phyloP scores from a whole-genome alignment of 331 rosid genomes.

The Acacia pycnantha region DNA sequence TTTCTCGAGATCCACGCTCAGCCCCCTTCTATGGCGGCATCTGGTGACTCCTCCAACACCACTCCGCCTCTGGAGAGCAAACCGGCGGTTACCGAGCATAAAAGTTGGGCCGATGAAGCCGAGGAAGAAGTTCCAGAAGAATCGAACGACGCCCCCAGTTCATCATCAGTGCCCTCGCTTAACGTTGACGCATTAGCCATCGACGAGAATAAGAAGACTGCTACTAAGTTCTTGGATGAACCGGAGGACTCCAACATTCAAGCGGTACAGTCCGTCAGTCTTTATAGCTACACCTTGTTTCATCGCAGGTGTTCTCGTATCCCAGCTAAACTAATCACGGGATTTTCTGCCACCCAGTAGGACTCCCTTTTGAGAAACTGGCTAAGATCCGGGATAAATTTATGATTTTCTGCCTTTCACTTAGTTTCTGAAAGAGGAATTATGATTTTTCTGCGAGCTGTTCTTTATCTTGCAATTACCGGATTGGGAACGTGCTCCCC shows the following conservation, averaged over 20 bases:
- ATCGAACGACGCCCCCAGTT: slow-evolving; percentile 10
- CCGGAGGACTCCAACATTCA: slow-evolving; percentile 73
- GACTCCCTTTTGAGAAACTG: not conserved
- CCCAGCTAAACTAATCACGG: not conserved
- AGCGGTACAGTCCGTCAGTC: slow-evolving; percentile 68
- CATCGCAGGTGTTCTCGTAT: not conserved
- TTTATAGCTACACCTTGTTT: not conserved
- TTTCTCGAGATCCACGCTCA: not conserved
- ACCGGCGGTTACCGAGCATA: slow-evolving; percentile 3
- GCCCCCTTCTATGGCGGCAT: slow-evolving; percentile 24
- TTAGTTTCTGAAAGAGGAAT: not conserved
- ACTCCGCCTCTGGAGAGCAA: slow-evolving; percentile 19
- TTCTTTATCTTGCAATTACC: not conserved
- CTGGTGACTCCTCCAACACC: not conserved
- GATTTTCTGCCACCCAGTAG: not conserved
- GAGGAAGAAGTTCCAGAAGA: slow-evolving; percentile 37
- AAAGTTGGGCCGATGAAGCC: slow-evolving; percentile 63
- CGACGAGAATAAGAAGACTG: slow-evolving; percentile 36
- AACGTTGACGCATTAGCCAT: slow-evolving; percentile 45
- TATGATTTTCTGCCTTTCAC: not conserved
- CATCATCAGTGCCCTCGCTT: slow-evolving; percentile 28
- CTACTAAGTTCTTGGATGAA: slow-evolving; percentile 51
- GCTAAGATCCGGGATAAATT: not conserved
- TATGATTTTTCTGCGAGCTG: not conserved
- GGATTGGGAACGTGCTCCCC: not conserved